phyloP scores from a whole-genome alignment of 2,329 filamentous ascomycete genomes.

The Lachnellula suecica region DNA sequence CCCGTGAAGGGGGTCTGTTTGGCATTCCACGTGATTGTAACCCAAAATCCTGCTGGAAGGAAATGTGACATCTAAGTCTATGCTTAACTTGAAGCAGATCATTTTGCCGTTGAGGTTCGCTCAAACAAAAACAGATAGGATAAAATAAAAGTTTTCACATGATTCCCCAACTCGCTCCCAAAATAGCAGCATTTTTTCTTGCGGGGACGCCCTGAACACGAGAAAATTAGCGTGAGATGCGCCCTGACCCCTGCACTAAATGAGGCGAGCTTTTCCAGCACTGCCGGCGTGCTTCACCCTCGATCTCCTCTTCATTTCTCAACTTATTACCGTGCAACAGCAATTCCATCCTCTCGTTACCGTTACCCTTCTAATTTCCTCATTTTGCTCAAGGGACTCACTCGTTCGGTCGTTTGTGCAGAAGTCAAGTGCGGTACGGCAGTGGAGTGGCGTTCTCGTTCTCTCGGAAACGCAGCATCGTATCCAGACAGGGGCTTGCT shows the following conservation, averaged over 20 bases:
- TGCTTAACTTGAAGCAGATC: too few species aligned
- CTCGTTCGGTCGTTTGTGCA: constrained; percentile 24
- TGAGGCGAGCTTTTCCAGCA: neutral
- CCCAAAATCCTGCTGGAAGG: too few species aligned
- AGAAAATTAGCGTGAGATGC: neutral
- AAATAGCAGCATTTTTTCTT: neutral
- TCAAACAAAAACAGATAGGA: too few species aligned
- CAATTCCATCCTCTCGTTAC: constrained; percentile 8
- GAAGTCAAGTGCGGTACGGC: neutral
- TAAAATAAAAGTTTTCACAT: neutral
- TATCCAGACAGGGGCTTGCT: constrained; percentile 7
- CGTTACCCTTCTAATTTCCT: neutral
- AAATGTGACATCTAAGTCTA: too few species aligned
- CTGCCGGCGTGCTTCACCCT: neutral
- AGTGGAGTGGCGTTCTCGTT: constrained; percentile 13
- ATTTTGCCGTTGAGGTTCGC: too few species aligned
- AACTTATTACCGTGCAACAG: neutral
- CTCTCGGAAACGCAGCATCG: constrained; percentile 11
- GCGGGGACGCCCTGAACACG: neutral
- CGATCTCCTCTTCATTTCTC: neutral
- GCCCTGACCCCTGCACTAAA: neutral
- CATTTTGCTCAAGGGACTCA: too few species aligned
- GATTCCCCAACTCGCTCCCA: neutral
- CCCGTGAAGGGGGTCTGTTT: too few species aligned
- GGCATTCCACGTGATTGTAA: too few species aligned